Evolutionary conservation across 2,329 filamentous ascomycete genomes (phyloP).

Genomic region (Arthrinium phaeospermum): DNA sequence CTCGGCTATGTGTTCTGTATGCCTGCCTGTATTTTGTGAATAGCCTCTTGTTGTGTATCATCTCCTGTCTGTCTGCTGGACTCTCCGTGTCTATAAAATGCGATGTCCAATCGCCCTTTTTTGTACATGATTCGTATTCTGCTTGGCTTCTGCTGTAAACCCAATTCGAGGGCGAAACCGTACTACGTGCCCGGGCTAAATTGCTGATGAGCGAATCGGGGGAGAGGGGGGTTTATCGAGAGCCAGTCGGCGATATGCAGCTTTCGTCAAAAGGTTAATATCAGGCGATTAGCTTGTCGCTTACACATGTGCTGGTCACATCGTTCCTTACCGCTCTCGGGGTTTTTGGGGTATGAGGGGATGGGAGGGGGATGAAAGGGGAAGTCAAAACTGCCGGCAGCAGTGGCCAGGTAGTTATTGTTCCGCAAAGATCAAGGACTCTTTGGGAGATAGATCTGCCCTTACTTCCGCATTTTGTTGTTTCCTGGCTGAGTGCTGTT

Average conservation of each 20-base stretch:
- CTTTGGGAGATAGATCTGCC: background rate
- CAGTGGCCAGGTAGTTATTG: background rate
- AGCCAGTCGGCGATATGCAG: background rate
- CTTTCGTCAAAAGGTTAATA: background rate
- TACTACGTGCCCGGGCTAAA: background rate
- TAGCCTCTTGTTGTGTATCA: background rate
- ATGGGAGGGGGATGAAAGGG: background rate
- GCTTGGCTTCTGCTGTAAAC: background rate
- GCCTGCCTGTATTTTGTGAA: no score
- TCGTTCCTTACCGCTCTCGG: background rate
- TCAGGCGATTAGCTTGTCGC: background rate
- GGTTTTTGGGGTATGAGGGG: background rate
- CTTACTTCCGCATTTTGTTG: background rate
- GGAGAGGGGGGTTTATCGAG: background rate
- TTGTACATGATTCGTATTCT: background rate
- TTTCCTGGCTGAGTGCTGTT: background rate
- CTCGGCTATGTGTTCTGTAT: no score
- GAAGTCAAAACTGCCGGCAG: background rate
- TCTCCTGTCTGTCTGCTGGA: background rate
- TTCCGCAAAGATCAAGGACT: background rate
- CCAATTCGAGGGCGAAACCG: background rate
- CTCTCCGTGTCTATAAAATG: background rate
- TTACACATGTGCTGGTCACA: slow-evolving; percentile 1
- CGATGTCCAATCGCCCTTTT: background rate
- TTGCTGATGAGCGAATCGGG: background rate